Percentiles rank a stretch among this genome's conserved stretches.
These are phyloP conservation scores for Chamaenerion angustifolium DNA, from an alignment of 345 rosid genomes.

Conservation along the genomic window DNA sequence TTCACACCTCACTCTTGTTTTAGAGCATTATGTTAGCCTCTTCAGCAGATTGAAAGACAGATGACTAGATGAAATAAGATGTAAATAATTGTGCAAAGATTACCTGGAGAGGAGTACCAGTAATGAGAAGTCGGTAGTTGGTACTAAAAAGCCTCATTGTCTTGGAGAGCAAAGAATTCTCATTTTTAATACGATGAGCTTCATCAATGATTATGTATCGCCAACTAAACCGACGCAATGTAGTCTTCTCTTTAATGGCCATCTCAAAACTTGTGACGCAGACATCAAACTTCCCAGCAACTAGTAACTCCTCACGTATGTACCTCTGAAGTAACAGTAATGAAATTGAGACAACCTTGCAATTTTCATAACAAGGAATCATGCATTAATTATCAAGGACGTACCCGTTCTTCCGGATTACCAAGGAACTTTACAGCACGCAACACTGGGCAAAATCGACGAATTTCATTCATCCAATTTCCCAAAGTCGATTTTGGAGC, in stretches of 20 bases:
- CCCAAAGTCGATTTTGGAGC: slow-evolving; percentile 99
- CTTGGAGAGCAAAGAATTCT: slow-evolving; percentile 87
- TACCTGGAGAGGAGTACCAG: slow-evolving; percentile 99
- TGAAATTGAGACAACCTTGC: neutral
- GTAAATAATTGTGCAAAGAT: neutral
- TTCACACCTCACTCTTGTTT: no score
- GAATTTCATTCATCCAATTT: slow-evolving; percentile 99
- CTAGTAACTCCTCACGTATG: slow-evolving; percentile 82
- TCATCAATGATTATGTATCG: slow-evolving; percentile 94
- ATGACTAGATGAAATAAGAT: no score
- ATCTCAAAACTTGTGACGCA: slow-evolving; percentile 99
- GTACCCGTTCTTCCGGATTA: slow-evolving; percentile 96
- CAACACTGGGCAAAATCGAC: slow-evolving; percentile 80
- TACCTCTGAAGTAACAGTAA: slow-evolving; percentile 38
- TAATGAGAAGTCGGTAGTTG: slow-evolving; percentile 85
- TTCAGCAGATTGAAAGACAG: no score
- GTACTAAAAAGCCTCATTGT: slow-evolving; percentile 88
- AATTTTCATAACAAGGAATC: neutral
- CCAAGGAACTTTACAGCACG: slow-evolving; percentile 97
- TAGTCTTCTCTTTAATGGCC: slow-evolving; percentile 95
- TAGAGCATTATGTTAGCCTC: no score
- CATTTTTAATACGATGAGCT: slow-evolving; percentile 95
- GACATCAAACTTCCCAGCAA: slow-evolving; percentile 97
- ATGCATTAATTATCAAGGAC: neutral
- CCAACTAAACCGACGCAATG: slow-evolving; percentile 93